These are phyloP conservation scores for Petunia hybrid DNA, from an alignment of 305 asterid species.

Conservation along the genomic window DNA sequence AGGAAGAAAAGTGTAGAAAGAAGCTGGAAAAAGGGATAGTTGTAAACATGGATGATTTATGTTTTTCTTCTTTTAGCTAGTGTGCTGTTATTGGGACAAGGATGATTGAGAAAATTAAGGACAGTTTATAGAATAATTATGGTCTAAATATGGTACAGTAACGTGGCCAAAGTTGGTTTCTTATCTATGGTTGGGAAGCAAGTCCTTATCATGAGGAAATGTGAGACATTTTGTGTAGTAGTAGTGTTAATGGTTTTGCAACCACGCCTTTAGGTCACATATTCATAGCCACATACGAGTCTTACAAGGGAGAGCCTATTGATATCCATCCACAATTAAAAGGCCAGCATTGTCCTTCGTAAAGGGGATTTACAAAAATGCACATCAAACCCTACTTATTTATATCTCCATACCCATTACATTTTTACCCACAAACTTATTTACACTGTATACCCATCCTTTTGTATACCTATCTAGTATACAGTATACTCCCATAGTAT, in stretches of 20 bases:
- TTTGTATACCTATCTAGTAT: too few species aligned
- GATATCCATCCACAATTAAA: too few species aligned
- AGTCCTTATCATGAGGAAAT: constrained; percentile 35
- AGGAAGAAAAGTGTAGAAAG: constrained; percentile 38
- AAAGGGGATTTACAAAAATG: too few species aligned
- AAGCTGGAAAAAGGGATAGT: constrained; percentile 22
- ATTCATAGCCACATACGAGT: too few species aligned
- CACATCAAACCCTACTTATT: too few species aligned
- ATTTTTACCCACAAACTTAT: too few species aligned
- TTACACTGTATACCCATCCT: too few species aligned
- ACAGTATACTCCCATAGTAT: too few species aligned
- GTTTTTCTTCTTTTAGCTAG: constrained; percentile 28
- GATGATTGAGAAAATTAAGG: constrained; percentile 48
- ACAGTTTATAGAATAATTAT: constrained; percentile 29
- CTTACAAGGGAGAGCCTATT: too few species aligned
- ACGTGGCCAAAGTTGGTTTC: constrained; percentile 36
- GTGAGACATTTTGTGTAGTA: not conserved
- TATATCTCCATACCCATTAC: too few species aligned
- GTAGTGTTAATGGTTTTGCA: not conserved
- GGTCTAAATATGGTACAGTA: constrained; percentile 33
- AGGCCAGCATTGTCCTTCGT: too few species aligned
- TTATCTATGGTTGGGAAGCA: constrained; percentile 36
- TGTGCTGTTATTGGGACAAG: constrained; percentile 34
- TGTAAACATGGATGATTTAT: not conserved
- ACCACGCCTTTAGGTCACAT: too few species aligned